These are phyloP conservation scores for Trichophyton simii DNA, from an alignment of 2,329 filamentous ascomycete genomes.

Conservation along the genomic window DNA sequence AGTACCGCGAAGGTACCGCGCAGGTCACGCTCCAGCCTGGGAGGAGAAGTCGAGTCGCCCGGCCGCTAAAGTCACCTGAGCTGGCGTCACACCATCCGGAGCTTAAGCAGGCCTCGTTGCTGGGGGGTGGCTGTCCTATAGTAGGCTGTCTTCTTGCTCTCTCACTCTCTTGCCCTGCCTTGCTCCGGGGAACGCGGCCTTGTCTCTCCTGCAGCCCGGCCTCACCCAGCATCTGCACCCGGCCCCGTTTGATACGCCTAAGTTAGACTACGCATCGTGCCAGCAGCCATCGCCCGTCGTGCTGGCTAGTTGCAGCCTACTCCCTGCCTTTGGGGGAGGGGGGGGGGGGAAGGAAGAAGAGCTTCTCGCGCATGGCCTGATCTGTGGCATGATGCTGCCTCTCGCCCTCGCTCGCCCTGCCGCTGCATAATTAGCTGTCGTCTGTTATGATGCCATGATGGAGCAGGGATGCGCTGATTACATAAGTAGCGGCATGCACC, in stretches of 20 bases:
- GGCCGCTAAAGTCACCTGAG: neutral
- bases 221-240: neutral
- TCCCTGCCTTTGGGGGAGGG: too few relatives aligned
- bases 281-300: too few relatives aligned
- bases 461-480: neutral
- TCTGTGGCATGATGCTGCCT: neutral
- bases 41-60: too few relatives aligned
- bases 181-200: neutral
- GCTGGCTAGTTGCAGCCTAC: too few relatives aligned
- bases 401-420: neutral
- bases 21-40: neutral
- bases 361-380: neutral
- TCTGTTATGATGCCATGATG: neutral
- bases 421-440: neutral
- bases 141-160: too few relatives aligned
- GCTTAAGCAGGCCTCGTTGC: neutral
- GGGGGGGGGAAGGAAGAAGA: too few relatives aligned
- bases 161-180: neutral
- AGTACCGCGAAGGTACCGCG: neutral
- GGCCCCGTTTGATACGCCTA: neutral
- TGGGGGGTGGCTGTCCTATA: too few relatives aligned
- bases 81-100: constrained; percentile 3
- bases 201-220: neutral
- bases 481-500: constrained; percentile 1
- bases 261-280: neutral